A percentile compares a stretch with the other conserved stretches of the same genome.
phyloP scores from a whole-genome alignment of 164 flowering plant species.

The Tetrastigma voinierianum region DNA sequence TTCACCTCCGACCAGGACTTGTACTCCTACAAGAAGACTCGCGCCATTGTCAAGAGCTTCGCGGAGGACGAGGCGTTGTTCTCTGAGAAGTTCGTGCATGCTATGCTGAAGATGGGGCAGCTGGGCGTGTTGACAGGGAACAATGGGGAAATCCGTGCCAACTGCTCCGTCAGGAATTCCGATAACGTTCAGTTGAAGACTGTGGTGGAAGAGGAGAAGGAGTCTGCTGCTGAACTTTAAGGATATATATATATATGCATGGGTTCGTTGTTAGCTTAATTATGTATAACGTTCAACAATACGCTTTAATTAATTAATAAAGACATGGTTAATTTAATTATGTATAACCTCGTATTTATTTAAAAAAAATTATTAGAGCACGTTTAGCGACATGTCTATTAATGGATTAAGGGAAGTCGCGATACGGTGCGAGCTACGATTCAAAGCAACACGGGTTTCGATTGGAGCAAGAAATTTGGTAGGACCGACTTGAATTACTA shows the following conservation, averaged over 20 bases:
- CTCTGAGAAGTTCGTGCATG: slow-evolving; percentile 41
- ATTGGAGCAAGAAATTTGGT: too few species aligned
- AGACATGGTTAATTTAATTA: too few species aligned
- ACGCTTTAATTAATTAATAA: too few species aligned
- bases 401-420: too few species aligned
- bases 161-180: slow-evolving; percentile 53
- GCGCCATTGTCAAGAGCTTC: slow-evolving; percentile 41
- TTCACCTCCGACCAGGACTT: slow-evolving; percentile 69
- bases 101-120: slow-evolving; percentile 66
- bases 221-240: slow-evolving; percentile 4
- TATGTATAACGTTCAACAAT: too few species aligned
- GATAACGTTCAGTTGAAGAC: slow-evolving; percentile 13
- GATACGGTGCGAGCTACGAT: too few species aligned
- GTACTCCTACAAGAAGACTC: slow-evolving; percentile 44
- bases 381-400: too few species aligned
- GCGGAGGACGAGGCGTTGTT: slow-evolving; percentile 45
- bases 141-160: slow-evolving; percentile 56
- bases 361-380: too few species aligned
- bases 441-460: too few species aligned
- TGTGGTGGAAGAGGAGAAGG: slow-evolving; percentile 28
- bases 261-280: not conserved
- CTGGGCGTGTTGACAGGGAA: slow-evolving; percentile 55
- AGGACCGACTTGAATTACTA: too few species aligned
- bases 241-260: not conserved
- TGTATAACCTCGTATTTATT: too few species aligned